These are phyloP conservation scores for Pseudogymnoascus sp. DNA, from an alignment of 2,329 filamentous ascomycete species.

Conservation along the genomic window DNA sequence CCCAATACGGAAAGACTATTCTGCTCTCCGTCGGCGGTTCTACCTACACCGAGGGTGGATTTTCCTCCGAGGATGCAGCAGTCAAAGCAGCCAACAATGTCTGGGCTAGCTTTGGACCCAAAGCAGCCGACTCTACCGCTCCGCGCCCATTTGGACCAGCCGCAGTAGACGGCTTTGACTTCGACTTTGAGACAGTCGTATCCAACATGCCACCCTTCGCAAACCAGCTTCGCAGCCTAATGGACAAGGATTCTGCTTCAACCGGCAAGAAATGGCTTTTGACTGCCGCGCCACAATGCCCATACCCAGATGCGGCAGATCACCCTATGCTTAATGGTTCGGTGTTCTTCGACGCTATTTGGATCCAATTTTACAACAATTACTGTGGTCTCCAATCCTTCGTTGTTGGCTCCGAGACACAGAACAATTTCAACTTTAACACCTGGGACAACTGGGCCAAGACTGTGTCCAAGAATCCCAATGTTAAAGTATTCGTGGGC, in stretches of 20 bases:
- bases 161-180: slow-evolving; percentile 66
- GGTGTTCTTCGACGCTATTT: slow-evolving; percentile 37
- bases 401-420: slow-evolving; percentile 33
- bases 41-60: slow-evolving; percentile 61
- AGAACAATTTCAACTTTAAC: slow-evolving; percentile 51
- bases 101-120: slow-evolving; percentile 64
- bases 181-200: slow-evolving; percentile 59
- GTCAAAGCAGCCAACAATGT: slow-evolving; percentile 49
- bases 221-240: slow-evolving; percentile 44
- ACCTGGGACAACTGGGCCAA: slow-evolving; percentile 60
- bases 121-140: slow-evolving; percentile 32
- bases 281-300: slow-evolving; percentile 60
- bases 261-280: slow-evolving; percentile 48
- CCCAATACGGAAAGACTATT: slow-evolving; percentile 56
- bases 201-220: slow-evolving; percentile 55
- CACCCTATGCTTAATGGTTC: slow-evolving; percentile 45
- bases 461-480: slow-evolving; percentile 44
- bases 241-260: slow-evolving; percentile 36
- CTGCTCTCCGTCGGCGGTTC: slow-evolving; percentile 64
- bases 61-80: slow-evolving; percentile 44
- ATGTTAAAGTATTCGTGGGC: slow-evolving; percentile 54
- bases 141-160: slow-evolving; percentile 59
- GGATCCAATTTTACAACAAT: slow-evolving; percentile 38
- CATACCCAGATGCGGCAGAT: slow-evolving; percentile 53
- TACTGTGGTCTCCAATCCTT: slow-evolving; percentile 52